Conservation (phyloP, 2,329 filamentous ascomycete genomes). For the Dactylonectria macrodidyma region DNA sequence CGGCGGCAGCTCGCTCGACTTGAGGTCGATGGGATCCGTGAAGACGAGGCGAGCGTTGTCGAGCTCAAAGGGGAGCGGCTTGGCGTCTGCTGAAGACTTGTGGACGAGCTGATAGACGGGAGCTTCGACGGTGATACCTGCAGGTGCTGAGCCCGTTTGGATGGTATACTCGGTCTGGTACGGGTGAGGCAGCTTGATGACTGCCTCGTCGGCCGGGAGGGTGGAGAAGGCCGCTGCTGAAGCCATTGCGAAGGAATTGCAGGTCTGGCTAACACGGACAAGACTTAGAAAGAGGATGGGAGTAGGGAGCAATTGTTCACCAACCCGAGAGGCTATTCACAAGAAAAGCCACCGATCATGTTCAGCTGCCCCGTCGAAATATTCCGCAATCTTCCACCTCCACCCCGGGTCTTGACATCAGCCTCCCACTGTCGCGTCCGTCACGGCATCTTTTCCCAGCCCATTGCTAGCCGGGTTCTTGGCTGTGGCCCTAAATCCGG, state of each 20-base stretch:
- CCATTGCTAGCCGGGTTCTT: conserved; percentile 21
- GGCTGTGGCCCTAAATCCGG: background rate
- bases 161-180: conserved; percentile 63
- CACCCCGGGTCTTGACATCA: conserved; percentile 24
- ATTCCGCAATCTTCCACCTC: conserved; percentile 12
- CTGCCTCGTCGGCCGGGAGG: conserved; percentile 52
- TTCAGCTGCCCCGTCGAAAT: conserved; percentile 3
- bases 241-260: conserved; percentile 35
- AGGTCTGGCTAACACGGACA: conserved; percentile 5
- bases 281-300: conserved; percentile 4
- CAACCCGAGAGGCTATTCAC: conserved; percentile 42
- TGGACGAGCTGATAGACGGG: conserved; percentile 55
- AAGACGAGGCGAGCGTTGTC: conserved; percentile 58
- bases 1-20: conserved; percentile 64
- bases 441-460: conserved; percentile 1
- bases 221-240: conserved; percentile 39
- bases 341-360: conserved; percentile 2
- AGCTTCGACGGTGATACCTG: conserved; percentile 31
- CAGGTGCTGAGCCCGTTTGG: conserved; percentile 49
- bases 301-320: conserved; percentile 7
- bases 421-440: background rate
- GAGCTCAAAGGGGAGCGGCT: conserved; percentile 49
- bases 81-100: conserved; percentile 46
- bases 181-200: conserved; percentile 66
- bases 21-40: conserved; percentile 62